phyloP scores from a whole-genome alignment of 371 early-diverging fungal genomes.

The Haplosporangium sp. region DNA sequence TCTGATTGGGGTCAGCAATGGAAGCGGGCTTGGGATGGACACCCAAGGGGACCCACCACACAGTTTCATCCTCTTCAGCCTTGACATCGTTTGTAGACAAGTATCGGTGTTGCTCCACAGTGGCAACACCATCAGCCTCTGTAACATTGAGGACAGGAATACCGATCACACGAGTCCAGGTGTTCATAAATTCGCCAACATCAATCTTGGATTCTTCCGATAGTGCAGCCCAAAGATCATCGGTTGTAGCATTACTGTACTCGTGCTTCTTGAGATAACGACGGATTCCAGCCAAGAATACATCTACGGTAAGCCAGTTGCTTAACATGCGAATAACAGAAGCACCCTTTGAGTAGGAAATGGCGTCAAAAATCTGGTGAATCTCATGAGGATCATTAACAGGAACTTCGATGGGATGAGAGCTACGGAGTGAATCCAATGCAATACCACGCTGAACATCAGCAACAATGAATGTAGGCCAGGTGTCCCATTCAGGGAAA shows the following conservation, averaged over 20 bases:
- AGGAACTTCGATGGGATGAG: slow-evolving; percentile 92
- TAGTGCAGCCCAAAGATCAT: slow-evolving; percentile 89
- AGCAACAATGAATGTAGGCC: slow-evolving; percentile 75
- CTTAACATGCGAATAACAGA: slow-evolving; percentile 94
- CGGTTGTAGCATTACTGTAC: slow-evolving; percentile 86
- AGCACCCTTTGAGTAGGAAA: slow-evolving; percentile 95
- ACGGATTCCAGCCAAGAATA: slow-evolving; percentile 83
- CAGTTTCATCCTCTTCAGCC: slow-evolving; percentile 71
- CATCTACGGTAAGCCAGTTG: slow-evolving; percentile 79
- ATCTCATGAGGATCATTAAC: slow-evolving; percentile 85
- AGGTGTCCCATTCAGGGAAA: slow-evolving; percentile 84
- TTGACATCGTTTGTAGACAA: slow-evolving; percentile 78
- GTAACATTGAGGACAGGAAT: slow-evolving; percentile 80
- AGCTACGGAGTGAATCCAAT: slow-evolving; percentile 83
- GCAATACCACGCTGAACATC: slow-evolving; percentile 79
- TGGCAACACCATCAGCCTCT: slow-evolving; percentile 58
- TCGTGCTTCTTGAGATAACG: slow-evolving; percentile 84
- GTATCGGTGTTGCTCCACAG: slow-evolving; percentile 79
- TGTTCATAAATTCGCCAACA: slow-evolving; percentile 82
- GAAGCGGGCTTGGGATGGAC: slow-evolving; percentile 39
- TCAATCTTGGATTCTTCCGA: slow-evolving; percentile 76
- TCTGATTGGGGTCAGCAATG: slow-evolving; percentile 45
- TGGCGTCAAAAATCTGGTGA: slow-evolving; percentile 86
- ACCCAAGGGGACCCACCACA: slow-evolving; percentile 86
- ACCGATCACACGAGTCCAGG: slow-evolving; percentile 90